Percentiles rank a stretch among this genome's conserved stretches.
These are phyloP conservation scores for Thyridium curvatum DNA, from an alignment of 2,329 filamentous ascomycete species.

Conservation along the genomic window DNA sequence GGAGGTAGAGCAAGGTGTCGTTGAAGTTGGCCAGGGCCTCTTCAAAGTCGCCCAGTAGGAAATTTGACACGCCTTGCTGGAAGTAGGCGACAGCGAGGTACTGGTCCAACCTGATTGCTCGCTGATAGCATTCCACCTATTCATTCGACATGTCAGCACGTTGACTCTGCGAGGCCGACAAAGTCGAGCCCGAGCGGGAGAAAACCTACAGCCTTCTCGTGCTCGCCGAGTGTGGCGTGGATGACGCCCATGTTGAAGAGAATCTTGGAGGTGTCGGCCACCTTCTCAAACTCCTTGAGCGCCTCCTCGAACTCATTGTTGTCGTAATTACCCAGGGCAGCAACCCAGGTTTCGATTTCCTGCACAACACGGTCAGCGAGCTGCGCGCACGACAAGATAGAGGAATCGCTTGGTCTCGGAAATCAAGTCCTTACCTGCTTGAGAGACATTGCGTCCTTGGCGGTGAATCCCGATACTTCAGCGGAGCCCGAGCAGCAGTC, in stretches of 20 bases:
- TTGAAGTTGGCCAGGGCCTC: slow-evolving; percentile 98
- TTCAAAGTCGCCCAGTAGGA: slow-evolving; percentile 93
- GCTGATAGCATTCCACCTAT: slow-evolving; percentile 91
- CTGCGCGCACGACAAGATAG: too few relatives aligned
- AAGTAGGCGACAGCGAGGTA: slow-evolving; percentile 98
- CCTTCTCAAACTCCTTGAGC: slow-evolving; percentile 74
- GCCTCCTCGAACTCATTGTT: slow-evolving; percentile 96
- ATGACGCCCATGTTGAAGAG: slow-evolving; percentile 98
- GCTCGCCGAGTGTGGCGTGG: slow-evolving; percentile 90
- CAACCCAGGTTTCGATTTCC: slow-evolving; percentile 99
- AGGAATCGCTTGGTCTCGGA: too few relatives aligned
- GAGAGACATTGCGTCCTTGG: slow-evolving; percentile 26
- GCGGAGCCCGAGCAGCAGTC: background rate
- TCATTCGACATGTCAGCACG: slow-evolving; percentile 9
- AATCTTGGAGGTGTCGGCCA: slow-evolving; percentile 95
- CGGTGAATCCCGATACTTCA: background rate
- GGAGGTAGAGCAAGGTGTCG: slow-evolving; percentile 87
- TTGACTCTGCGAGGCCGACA: background rate
- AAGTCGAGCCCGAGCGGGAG: slow-evolving; percentile 8
- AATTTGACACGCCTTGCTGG: slow-evolving; percentile 97
- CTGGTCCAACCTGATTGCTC: slow-evolving; percentile 82
- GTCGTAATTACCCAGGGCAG: slow-evolving; percentile 86
- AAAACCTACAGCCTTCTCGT: slow-evolving; percentile 80
- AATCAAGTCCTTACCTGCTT: slow-evolving; percentile 29
- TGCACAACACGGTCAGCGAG: slow-evolving; percentile 25